These are phyloP conservation scores for Cordyceps pruinosa DNA, from an alignment of 2,329 filamentous ascomycete genomes.

Conservation along the genomic window DNA sequence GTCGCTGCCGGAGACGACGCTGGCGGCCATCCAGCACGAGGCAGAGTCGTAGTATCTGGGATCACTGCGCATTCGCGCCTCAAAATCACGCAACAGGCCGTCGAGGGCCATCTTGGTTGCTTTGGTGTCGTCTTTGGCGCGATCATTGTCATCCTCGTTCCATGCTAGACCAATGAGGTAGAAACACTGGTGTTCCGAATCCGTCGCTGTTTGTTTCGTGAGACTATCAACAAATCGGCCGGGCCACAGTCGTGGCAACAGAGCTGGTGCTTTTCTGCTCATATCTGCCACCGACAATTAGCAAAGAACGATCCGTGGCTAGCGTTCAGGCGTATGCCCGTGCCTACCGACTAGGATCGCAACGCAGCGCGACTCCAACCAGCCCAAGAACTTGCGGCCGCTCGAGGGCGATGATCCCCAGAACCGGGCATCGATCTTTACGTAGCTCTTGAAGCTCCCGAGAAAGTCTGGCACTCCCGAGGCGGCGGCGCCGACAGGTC, in stretches of 20 bases:
- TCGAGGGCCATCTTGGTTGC: slow-evolving; percentile 37
- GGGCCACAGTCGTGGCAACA: slow-evolving; percentile 57
- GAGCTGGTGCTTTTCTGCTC: slow-evolving; percentile 40
- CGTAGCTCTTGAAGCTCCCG: slow-evolving; percentile 43
- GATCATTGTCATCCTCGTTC: slow-evolving; percentile 18
- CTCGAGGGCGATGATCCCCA: slow-evolving; percentile 53
- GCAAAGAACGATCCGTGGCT: not conserved
- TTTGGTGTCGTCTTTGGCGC: slow-evolving; percentile 35
- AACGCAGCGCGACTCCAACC: slow-evolving; percentile 56
- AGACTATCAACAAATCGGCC: slow-evolving; percentile 43
- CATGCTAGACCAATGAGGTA: slow-evolving; percentile 54
- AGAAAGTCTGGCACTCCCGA: slow-evolving; percentile 42
- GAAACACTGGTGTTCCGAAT: slow-evolving; percentile 48
- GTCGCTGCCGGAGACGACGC: slow-evolving; percentile 31
- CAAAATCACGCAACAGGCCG: slow-evolving; percentile 40
- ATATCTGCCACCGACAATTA: slow-evolving; percentile 36
- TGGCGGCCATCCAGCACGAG: slow-evolving; percentile 42
- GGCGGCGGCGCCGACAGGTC: not conserved
- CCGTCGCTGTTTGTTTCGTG: slow-evolving; percentile 18
- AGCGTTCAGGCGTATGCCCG: slow-evolving; percentile 2
- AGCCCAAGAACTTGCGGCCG: slow-evolving; percentile 51
- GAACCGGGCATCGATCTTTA: slow-evolving; percentile 57
- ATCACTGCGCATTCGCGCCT: slow-evolving; percentile 38
- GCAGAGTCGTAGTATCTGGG: slow-evolving; percentile 42
- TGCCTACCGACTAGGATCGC: slow-evolving; percentile 49